These are phyloP conservation scores for Syncephalastrum monosporum DNA, from an alignment of 371 early-diverging fungal genomes.

Conservation along the genomic window DNA sequence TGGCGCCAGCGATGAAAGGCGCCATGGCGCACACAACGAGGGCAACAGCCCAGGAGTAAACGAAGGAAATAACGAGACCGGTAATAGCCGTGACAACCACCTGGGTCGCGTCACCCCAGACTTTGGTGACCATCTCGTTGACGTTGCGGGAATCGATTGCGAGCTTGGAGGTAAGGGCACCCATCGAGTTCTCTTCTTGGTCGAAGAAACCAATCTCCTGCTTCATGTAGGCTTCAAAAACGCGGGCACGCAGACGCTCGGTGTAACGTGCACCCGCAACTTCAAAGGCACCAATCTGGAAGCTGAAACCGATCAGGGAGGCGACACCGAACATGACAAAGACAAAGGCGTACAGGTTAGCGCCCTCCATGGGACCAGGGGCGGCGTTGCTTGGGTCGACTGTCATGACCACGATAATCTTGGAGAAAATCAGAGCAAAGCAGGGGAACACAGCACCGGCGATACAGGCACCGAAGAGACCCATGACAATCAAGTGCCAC, in stretches of 20 bases:
- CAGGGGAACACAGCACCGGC: conserved; percentile 54
- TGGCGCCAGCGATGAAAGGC: conserved; percentile 52
- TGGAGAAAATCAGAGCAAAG: conserved; percentile 39
- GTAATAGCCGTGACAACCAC: conserved; percentile 40
- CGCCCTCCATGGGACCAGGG: conserved; percentile 39
- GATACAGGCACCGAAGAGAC: conserved; percentile 43
- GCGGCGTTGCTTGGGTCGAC: conserved; percentile 2
- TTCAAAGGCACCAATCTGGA: conserved; percentile 34
- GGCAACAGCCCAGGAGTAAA: conserved; percentile 57
- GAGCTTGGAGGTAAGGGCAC: conserved; percentile 76
- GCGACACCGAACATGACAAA: conserved; percentile 60
- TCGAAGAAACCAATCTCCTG: conserved; percentile 90
- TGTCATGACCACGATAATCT: conserved; percentile 23
- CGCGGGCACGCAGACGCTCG: conserved; percentile 46
- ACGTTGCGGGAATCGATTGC: conserved; percentile 74
- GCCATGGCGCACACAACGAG: conserved; percentile 56
- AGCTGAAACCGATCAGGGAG: conserved; percentile 39
- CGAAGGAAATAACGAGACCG: conserved; percentile 48
- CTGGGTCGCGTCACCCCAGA: conserved; percentile 55
- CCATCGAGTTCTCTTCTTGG: conserved; percentile 72
- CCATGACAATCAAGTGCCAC: conserved; percentile 35
- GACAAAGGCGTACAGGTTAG: conserved; percentile 70
- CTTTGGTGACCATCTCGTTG: conserved; percentile 60
- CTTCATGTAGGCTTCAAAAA: conserved; percentile 55
- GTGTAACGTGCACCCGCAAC: conserved; percentile 54